Percentiles rank a stretch among this genome's conserved stretches.
Conservation (phyloP, 2,329 filamentous ascomycete species). For the Aspergillus ibericus region DNA sequence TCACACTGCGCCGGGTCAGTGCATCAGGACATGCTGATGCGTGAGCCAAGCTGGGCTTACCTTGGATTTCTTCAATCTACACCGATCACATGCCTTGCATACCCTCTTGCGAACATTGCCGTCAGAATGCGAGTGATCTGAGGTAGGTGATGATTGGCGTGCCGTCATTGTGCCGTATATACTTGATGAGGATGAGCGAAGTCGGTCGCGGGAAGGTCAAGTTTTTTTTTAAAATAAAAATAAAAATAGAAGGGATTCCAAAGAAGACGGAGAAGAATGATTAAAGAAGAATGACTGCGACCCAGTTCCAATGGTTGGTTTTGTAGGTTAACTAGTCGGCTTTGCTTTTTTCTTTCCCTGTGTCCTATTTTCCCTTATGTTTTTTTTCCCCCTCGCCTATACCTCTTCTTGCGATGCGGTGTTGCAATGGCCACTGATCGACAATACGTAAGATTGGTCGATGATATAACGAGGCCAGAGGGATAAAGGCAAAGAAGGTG, state of each 20-base stretch:
- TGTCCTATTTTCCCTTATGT: slow-evolving; percentile 7
- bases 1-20: slow-evolving; percentile 52
- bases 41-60: slow-evolving; percentile 34
- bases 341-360: slow-evolving; percentile 10
- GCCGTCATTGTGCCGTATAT: slow-evolving; percentile 36
- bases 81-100: slow-evolving; percentile 67
- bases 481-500: slow-evolving; percentile 2
- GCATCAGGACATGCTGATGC: slow-evolving; percentile 17
- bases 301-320: background rate
- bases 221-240: slow-evolving; percentile 14
- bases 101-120: slow-evolving; percentile 60
- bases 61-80: slow-evolving; percentile 67
- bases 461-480: slow-evolving; percentile 18
- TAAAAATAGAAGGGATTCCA: background rate
- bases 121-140: slow-evolving; percentile 45
- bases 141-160: slow-evolving; percentile 42
- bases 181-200: slow-evolving; percentile 2
- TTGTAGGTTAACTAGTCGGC: slow-evolving; percentile 4
- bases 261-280: background rate
- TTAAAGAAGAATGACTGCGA: background rate
- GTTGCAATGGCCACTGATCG: slow-evolving; percentile 13
- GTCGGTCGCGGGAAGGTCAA: background rate
- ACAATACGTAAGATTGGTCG: slow-evolving; percentile 15
- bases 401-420: slow-evolving; percentile 3
- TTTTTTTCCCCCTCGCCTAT: slow-evolving; percentile 12